Evolutionary conservation across 176 grass and related monocot genomes (phyloP), one percentile per base, ranked within the genome.

Genomic region (Oryza glaberrima): DNA sequence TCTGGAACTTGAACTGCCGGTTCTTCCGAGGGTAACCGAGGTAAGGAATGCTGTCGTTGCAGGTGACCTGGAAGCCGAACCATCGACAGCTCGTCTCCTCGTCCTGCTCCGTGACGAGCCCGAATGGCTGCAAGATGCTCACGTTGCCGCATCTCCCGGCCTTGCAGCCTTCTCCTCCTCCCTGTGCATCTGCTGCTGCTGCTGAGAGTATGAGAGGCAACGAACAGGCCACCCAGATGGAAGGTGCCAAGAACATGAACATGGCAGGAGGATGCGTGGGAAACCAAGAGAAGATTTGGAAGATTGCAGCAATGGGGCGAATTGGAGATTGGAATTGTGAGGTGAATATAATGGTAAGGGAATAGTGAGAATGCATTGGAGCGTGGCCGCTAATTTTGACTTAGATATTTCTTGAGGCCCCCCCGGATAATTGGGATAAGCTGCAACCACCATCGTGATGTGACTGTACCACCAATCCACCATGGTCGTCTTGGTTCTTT

Each of bases 111-210:
- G 16, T 35, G 10, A 82, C 20, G 17, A 87, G 38, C 47, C 77
- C 63, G 23, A 81, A 87, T 0, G 85, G 85, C 16, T 60, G 2
- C 0, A 72, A 20, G 79, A 87, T 70, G 1, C 19, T 82, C 49
- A 87, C 2, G 26, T 77, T 82, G 36, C 78, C 85, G 13, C 85
- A 87, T 4, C 0, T 13, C 85, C 46, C 60, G 0, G 72, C 22
- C 5, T 49, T 63, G 72, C 85, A 87, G 54, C 17, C 54, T 25
- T 16, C 54, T 15, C 0, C 54, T 15, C 0, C 23, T 6, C 12
- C 64, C 34, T 69, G 85, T 9, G 26, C 60, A 14, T 38, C 71
- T 38, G 19, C 54, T 58, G 52, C 52, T 56, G 52, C 52, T 56
- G 52, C 15, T 56, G 52, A 19, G 52, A 58, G 19, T n/a, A 20